Evolutionary conservation across 306 rosid genomes (phyloP).

Genomic region (Malus sieversii): DNA sequence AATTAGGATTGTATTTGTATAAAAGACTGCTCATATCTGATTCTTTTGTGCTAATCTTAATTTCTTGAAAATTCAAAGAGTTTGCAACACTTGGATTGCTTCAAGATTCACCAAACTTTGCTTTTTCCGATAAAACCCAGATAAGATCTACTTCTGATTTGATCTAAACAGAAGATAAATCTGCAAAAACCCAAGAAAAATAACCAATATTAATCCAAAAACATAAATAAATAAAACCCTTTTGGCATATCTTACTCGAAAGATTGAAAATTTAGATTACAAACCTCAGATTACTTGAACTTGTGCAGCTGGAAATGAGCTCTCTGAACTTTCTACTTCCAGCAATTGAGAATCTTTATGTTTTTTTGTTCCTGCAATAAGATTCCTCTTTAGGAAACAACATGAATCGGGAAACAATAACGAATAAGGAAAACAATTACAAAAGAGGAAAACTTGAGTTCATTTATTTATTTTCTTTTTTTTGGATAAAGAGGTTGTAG

Average conservation of each 20-base stretch:
- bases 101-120: neutral
- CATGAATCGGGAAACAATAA: neutral
- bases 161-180: neutral
- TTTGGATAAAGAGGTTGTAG: neutral
- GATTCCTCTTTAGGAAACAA: neutral
- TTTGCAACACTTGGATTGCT: neutral
- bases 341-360: neutral
- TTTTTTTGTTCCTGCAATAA: neutral
- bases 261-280: neutral
- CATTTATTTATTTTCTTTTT: neutral
- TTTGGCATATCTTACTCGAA: neutral
- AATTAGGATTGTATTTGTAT: slow-evolving; percentile 24
- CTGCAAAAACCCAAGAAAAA: slow-evolving; percentile 1
- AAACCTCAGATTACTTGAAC: neutral
- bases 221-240: neutral
- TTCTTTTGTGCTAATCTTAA: neutral
- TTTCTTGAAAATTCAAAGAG: neutral
- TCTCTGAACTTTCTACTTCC: neutral
- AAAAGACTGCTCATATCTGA: slow-evolving; percentile 54
- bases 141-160: neutral
- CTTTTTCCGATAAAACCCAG: neutral
- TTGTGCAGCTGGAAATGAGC: neutral
- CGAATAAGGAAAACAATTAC: neutral
- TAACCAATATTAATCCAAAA: neutral
- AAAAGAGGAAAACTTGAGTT: neutral